Evolutionary conservation across 768 basidiomycete genomes (phyloP), one percentile per base, ranked within the genome.

Genomic region (Bullera alba): DNA sequence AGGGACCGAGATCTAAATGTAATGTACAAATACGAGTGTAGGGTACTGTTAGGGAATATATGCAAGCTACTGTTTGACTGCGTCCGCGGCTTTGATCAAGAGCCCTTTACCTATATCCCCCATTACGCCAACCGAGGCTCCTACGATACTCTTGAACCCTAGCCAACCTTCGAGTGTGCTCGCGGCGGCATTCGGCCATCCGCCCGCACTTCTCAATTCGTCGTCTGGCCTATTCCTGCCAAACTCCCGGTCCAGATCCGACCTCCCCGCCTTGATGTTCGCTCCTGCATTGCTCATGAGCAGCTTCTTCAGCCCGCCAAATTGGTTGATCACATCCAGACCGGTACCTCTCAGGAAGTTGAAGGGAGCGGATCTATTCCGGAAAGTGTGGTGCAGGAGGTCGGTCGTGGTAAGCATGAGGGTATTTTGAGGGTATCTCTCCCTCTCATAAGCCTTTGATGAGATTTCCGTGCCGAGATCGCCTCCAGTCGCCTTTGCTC

Each of bases 271-370:
- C 2, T 46, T 26, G 16, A 32, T 14, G 22, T 2, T 17, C n/a
- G 78, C 79, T 3, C 85, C 92, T 8, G 86, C 92, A 14, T 79
- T 76, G 66, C 83, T 78, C 86, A 97, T 89, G 15, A 99, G 69
- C 1, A 84, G 81, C 15, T 80, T 79, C 74, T 97, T 96, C 53
- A 97, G 58, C 0, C 81, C 76, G 51, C 85, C 84, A 15, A 95
- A 73, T 72, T 97, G 91, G 63, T 97, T 95, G 37, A 97, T 60
- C 10, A 95, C 82, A 62, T 97, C 93, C 17, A 96, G 67, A 1
- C 95, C 95, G 15, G 84, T 79, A 0, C 86, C 85, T 46, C 93
- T 81, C 2, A 82, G 83, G 87, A 87, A 90, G 16, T 95, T 90
- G 12, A 91, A 64, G 1, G 84, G 82, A 22, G 77, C 79, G 28